Conservation (phyloP, 2,329 filamentous ascomycete genomes). For the Ophidiomyces ophidiicola region DNA sequence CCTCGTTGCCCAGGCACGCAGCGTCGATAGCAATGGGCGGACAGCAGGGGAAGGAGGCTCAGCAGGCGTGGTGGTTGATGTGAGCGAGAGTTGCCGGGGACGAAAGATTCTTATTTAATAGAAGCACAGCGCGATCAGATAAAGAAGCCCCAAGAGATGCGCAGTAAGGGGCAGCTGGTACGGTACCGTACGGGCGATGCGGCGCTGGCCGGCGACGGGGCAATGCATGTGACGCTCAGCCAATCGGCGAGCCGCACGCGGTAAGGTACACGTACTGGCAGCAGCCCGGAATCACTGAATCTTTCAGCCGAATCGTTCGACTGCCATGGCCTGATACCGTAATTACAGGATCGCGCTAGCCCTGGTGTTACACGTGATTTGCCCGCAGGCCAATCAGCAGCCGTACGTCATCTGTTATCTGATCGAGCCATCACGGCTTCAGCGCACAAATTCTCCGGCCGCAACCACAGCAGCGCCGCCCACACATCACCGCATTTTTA, state of each 20-base stretch:
- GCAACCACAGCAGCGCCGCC: background rate
- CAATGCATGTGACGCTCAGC: background rate
- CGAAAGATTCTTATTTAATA: slow-evolving; percentile 3
- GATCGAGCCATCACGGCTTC: slow-evolving; percentile 10
- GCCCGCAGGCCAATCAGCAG: background rate
- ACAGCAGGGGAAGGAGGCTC: too few relatives aligned
- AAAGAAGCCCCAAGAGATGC: background rate
- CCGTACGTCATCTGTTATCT: slow-evolving; percentile 8
- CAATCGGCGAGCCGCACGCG: background rate
- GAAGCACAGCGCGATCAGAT: too few relatives aligned
- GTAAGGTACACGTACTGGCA: slow-evolving; percentile 3
- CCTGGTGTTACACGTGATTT: slow-evolving; percentile 5
- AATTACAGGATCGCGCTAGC: slow-evolving; percentile 2
- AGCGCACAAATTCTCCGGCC: slow-evolving; percentile 7
- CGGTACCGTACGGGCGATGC: background rate
- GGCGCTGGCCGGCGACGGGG: background rate
- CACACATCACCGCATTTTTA: background rate
- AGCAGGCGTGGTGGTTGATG: background rate
- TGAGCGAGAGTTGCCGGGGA: background rate
- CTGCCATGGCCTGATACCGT: slow-evolving; percentile 8
- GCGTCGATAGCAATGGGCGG: too few relatives aligned
- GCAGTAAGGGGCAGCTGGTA: slow-evolving; percentile 2
- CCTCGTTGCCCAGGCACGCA: slow-evolving; percentile 9
- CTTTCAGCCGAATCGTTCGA: slow-evolving; percentile 10
- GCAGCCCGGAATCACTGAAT: slow-evolving; percentile 2